Evolutionary conservation across 331 rosid genomes (phyloP).

Genomic region (Cucumis variabilis): DNA sequence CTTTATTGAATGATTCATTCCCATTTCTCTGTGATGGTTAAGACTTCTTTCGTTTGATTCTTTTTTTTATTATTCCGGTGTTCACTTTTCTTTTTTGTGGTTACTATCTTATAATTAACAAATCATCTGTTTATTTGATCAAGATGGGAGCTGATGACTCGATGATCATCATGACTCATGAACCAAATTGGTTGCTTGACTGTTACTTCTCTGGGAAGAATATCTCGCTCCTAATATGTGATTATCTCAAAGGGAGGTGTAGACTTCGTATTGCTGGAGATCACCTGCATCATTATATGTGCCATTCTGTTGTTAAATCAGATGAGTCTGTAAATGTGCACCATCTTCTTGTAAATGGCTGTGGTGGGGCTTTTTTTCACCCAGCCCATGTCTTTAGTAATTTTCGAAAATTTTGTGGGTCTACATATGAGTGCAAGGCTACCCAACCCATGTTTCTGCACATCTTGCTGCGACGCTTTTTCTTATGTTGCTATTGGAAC

Average conservation of each 20-base stretch:
- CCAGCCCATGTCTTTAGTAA: conserved; percentile 95
- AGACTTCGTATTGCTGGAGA: conserved; percentile 98
- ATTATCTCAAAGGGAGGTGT: conserved; percentile 91
- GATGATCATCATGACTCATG: conserved; percentile 91
- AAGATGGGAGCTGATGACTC: conserved; percentile 74
- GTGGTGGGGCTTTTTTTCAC: conserved; percentile 98
- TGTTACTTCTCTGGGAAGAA: conserved; percentile 97
- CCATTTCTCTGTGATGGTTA: background rate
- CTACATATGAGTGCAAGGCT: conserved; percentile 82
- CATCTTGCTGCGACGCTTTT: conserved; percentile 86
- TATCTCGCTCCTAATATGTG: conserved; percentile 76
- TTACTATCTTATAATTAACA: conserved; percentile 11
- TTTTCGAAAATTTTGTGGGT: conserved; percentile 64
- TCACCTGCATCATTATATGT: conserved; percentile 99
- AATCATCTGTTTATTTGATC: conserved; percentile 36
- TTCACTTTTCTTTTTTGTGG: background rate
- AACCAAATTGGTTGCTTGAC: conserved; percentile 93
- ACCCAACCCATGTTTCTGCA: conserved; percentile 97
- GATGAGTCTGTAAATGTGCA: conserved; percentile 76
- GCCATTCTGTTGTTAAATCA: conserved; percentile 84
- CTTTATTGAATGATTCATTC: background rate
- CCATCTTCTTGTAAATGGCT: conserved; percentile 94
- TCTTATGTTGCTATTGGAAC: conserved; percentile 93
- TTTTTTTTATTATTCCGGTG: background rate
- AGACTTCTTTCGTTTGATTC: background rate